These are phyloP conservation scores for Arachis hypogaea DNA, from an alignment of 306 rosid species.

Conservation along the genomic window DNA sequence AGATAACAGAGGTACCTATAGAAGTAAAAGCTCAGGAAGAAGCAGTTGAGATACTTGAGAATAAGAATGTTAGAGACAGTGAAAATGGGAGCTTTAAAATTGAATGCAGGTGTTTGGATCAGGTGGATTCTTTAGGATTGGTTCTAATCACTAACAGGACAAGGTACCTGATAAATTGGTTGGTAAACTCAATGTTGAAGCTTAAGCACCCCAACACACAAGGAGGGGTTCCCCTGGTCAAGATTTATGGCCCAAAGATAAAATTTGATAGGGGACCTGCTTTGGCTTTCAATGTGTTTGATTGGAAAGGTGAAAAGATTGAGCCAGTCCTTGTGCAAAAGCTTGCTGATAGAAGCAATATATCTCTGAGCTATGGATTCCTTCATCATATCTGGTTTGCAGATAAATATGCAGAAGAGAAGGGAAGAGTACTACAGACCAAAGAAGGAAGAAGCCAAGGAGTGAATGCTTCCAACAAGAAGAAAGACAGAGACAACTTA, in stretches of 20 bases:
- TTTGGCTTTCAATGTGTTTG: constrained; percentile 87
- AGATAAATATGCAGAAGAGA: constrained; percentile 76
- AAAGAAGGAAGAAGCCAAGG: constrained; percentile 47
- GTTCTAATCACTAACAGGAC: constrained; percentile 62
- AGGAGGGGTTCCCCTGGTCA: constrained; percentile 72
- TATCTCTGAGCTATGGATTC: constrained; percentile 89
- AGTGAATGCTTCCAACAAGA: constrained; percentile 43
- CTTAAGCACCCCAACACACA: constrained; percentile 79
- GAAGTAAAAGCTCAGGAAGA: constrained; percentile 40
- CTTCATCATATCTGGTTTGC: constrained; percentile 78
- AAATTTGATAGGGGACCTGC: constrained; percentile 91
- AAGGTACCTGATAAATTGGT: constrained; percentile 89
- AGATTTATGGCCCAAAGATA: constrained; percentile 87
- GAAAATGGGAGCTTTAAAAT: constrained; percentile 45
- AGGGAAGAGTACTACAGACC: constrained; percentile 61
- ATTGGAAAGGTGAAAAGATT: constrained; percentile 92
- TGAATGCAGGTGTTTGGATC: constrained; percentile 83
- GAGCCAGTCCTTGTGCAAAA: constrained; percentile 98
- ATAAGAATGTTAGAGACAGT: constrained; percentile 29
- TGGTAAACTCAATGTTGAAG: constrained; percentile 80
- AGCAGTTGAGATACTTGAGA: constrained; percentile 39
- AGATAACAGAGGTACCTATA: constrained; percentile 37
- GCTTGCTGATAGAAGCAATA: constrained; percentile 84
- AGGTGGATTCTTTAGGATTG: constrained; percentile 77
- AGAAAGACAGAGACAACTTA: constrained; percentile 47